Percentiles rank a stretch among this genome's conserved stretches.
phyloP scores from a whole-genome alignment of 306 rosid species.

The Quercus ilex region DNA sequence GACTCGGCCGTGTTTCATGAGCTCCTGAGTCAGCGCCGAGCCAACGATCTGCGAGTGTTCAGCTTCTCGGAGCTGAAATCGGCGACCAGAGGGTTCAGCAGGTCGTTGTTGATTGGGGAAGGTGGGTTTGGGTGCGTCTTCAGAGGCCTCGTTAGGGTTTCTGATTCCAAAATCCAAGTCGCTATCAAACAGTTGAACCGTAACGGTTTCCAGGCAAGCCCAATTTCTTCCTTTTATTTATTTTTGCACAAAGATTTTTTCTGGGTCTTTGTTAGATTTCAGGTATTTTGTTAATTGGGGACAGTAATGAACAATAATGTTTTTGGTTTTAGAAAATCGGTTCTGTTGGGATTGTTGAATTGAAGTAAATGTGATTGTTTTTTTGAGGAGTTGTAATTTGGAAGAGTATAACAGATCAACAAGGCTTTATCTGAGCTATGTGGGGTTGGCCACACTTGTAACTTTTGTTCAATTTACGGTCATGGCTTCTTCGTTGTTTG shows the following conservation, averaged over 20 bases:
- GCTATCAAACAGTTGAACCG: slow-evolving; percentile 94
- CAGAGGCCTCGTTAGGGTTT: slow-evolving; percentile 42
- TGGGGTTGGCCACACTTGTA: background rate
- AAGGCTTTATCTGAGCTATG: background rate
- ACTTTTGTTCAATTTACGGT: background rate
- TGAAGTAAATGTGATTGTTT: too few relatives aligned
- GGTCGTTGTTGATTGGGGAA: slow-evolving; percentile 74
- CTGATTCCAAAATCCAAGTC: slow-evolving; percentile 46
- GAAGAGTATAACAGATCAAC: background rate
- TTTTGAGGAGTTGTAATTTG: too few relatives aligned
- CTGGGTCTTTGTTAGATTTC: background rate
- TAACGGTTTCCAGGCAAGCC: slow-evolving; percentile 85
- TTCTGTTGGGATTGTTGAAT: too few relatives aligned
- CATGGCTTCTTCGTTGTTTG: too few relatives aligned
- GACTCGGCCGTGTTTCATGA: slow-evolving; percentile 59
- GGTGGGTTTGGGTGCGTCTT: slow-evolving; percentile 95
- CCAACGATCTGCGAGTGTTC: slow-evolving; percentile 68
- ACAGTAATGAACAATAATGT: background rate
- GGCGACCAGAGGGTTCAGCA: slow-evolving; percentile 74
- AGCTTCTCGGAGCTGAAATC: slow-evolving; percentile 70
- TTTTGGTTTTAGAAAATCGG: too few relatives aligned
- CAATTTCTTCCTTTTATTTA: background rate
- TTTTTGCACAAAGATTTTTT: background rate
- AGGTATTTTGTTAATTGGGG: background rate
- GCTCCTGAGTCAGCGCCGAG: slow-evolving; percentile 56